Percentiles rank a stretch among this genome's conserved stretches.
Evolutionary conservation across 2,329 filamentous ascomycete species (phyloP).

Genomic region (Talaromyces sp.): DNA sequence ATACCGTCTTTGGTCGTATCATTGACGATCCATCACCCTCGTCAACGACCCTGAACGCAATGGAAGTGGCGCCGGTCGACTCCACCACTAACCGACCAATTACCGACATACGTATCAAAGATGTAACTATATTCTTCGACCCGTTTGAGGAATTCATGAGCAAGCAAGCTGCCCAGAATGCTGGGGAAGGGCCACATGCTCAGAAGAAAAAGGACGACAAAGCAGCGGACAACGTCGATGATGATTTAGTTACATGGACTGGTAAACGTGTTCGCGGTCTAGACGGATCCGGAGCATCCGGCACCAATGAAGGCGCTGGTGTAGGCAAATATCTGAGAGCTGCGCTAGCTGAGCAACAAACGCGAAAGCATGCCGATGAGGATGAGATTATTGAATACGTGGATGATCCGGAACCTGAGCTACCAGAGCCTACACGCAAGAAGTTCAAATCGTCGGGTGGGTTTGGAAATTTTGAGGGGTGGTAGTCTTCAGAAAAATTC

Average conservation of each 20-base stretch:
- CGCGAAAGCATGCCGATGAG: slow-evolving; percentile 35
- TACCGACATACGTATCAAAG: slow-evolving; percentile 74
- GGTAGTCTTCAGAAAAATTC: slow-evolving; percentile 51
- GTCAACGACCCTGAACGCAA: slow-evolving; percentile 57
- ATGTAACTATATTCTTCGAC: slow-evolving; percentile 83
- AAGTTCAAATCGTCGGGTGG: slow-evolving; percentile 61
- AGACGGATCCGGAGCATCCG: slow-evolving; percentile 46
- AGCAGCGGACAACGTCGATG: slow-evolving; percentile 44
- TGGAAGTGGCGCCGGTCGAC: slow-evolving; percentile 76
- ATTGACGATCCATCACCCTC: slow-evolving; percentile 60
- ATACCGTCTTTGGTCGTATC: slow-evolving; percentile 91
- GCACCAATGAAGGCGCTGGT: not conserved
- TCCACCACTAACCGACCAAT: slow-evolving; percentile 69
- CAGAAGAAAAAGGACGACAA: slow-evolving; percentile 26
- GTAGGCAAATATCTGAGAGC: slow-evolving; percentile 78
- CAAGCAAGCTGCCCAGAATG: slow-evolving; percentile 53
- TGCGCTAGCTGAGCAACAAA: slow-evolving; percentile 41
- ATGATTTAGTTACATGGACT: slow-evolving; percentile 91
- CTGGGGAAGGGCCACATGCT: slow-evolving; percentile 21
- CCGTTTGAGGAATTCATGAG: slow-evolving; percentile 92
- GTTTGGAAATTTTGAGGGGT: slow-evolving; percentile 93
- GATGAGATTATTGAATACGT: slow-evolving; percentile 61
- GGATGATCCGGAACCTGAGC: slow-evolving; percentile 54
- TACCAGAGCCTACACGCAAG: slow-evolving; percentile 68
- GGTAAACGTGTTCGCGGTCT: slow-evolving; percentile 79